Conservation (phyloP, 805 yeast genomes). For the Pichia heedii region DNA sequence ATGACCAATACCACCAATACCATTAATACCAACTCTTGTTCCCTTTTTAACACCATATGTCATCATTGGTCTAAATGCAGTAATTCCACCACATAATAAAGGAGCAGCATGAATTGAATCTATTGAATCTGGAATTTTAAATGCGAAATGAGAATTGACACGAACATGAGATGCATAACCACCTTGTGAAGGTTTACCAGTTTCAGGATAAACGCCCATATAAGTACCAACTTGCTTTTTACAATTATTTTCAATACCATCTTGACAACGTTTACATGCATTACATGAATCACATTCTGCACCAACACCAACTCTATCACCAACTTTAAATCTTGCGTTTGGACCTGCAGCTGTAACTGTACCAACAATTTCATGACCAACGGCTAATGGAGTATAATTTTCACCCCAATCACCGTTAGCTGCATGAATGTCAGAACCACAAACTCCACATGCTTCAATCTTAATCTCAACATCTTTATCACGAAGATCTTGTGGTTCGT, state of each 20-base stretch:
- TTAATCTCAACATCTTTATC: conserved; percentile 32
- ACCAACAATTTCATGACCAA: conserved; percentile 43
- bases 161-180: conserved; percentile 43
- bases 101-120: conserved; percentile 40
- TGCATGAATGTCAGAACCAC: conserved; percentile 44
- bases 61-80: conserved; percentile 41
- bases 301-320: conserved; percentile 46
- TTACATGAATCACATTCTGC: conserved; percentile 34
- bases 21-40: conserved; percentile 40
- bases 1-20: conserved; percentile 41
- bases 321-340: conserved; percentile 28
- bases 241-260: conserved; percentile 41
- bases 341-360: conserved; percentile 32
- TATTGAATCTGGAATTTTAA: conserved; percentile 39
- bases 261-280: conserved; percentile 32
- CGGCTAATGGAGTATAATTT: conserved; percentile 18
- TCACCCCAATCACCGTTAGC: conserved; percentile 25
- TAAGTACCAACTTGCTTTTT: conserved; percentile 41
- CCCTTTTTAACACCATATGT: conserved; percentile 38
- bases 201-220: conserved; percentile 30
- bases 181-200: conserved; percentile 38
- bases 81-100: conserved; percentile 48
- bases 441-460: conserved; percentile 39
- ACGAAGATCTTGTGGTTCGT: conserved; percentile 13
- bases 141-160: conserved; percentile 35